phyloP scores from a whole-genome alignment of 208 protist species.

The Spongospora subterranea region DNA sequence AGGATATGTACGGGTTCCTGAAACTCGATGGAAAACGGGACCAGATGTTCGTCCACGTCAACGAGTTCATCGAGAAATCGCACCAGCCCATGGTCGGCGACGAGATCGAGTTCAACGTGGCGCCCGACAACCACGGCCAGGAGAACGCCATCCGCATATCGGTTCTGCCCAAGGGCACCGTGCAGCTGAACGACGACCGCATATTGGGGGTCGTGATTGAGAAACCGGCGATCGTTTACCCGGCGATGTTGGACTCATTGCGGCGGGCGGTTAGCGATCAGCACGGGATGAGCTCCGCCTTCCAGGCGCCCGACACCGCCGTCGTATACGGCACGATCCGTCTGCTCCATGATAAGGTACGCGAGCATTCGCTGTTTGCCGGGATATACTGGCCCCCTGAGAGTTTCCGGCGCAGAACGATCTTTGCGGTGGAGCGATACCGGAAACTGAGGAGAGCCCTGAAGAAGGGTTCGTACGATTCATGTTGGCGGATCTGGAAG shows the following conservation, averaged over 20 bases:
- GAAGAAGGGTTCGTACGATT: constrained; percentile 28
- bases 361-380: no score
- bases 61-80: constrained; percentile 57
- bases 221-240: constrained; percentile 1
- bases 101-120: constrained; percentile 53
- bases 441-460: neutral
- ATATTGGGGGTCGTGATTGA: constrained; percentile 28
- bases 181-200: constrained; percentile 36
- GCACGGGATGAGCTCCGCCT: neutral
- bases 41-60: constrained; percentile 48
- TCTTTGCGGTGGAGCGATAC: neutral
- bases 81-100: constrained; percentile 34
- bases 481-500: constrained; percentile 21
- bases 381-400: no score
- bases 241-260: neutral
- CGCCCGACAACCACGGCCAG: constrained; percentile 38
- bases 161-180: constrained; percentile 14
- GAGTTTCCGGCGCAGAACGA: no score
- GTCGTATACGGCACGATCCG: neutral
- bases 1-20: constrained; percentile 52
- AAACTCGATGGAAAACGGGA: neutral
- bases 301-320: neutral
- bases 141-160: constrained; percentile 52
- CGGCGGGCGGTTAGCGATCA: neutral
- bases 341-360: neutral